These are phyloP conservation scores for Cucurbita pepo DNA, from an alignment of 306 rosid species.

Conservation along the genomic window DNA sequence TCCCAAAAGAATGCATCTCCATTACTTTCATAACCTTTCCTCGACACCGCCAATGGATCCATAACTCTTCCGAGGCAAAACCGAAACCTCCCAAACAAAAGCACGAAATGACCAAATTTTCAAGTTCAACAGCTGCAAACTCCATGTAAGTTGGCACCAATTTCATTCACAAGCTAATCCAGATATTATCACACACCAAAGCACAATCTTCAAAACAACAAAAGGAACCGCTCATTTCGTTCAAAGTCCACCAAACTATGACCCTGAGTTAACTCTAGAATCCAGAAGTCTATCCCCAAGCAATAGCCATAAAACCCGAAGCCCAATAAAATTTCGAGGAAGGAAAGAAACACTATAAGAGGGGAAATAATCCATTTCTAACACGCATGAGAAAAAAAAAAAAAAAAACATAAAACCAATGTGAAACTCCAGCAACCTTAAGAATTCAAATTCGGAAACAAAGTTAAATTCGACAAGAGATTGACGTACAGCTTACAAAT, in stretches of 20 bases:
- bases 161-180: background rate
- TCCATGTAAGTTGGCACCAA: background rate
- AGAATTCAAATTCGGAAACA: background rate
- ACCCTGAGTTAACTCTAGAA: background rate
- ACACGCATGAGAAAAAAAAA: background rate
- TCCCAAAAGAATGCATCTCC: background rate
- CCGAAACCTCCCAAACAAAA: background rate
- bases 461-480: background rate
- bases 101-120: background rate
- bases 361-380: background rate
- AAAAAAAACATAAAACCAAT: background rate
- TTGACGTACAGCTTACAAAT: conserved; percentile 44
- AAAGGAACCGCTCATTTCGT: background rate
- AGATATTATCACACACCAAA: background rate
- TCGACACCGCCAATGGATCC: background rate
- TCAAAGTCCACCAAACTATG: background rate
- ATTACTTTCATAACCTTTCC: background rate
- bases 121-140: background rate
- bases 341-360: background rate
- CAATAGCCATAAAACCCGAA: background rate
- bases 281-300: background rate
- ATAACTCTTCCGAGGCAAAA: background rate
- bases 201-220: background rate
- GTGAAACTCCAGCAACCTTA: background rate
- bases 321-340: background rate